A percentile compares a stretch with the other conserved stretches of the same genome.
Evolutionary conservation across 2,329 filamentous ascomycete species (phyloP).

Genomic region (Triangularia verruculosa): DNA sequence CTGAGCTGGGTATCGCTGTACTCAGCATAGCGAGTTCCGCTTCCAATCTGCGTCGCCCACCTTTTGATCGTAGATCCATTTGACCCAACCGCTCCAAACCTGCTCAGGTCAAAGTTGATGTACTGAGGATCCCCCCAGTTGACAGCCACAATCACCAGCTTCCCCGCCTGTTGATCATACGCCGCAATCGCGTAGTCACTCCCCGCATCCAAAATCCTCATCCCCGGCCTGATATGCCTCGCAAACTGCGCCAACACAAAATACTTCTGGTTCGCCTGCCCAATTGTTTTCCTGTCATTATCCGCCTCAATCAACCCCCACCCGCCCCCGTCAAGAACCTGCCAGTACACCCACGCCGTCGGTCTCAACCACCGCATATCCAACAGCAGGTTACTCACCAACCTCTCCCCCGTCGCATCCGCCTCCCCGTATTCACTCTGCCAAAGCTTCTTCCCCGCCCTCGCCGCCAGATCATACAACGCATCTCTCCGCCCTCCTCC

Average conservation of each 20-base stretch:
- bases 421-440: conserved; percentile 44
- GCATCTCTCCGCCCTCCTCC: conserved; percentile 33
- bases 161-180: conserved; percentile 35
- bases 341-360: conserved; percentile 46
- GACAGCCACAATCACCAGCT: conserved; percentile 39
- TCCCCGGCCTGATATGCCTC: conserved; percentile 41
- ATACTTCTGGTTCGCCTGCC: conserved; percentile 37
- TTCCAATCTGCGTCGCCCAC: conserved; percentile 38
- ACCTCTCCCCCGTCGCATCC: conserved; percentile 36
- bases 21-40: conserved; percentile 35
- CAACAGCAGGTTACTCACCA: conserved; percentile 38
- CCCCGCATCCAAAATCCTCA: conserved; percentile 39
- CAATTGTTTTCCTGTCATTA: conserved; percentile 35
- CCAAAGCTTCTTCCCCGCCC: conserved; percentile 36
- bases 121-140: conserved; percentile 40
- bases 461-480: conserved; percentile 32
- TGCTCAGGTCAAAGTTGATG: conserved; percentile 39
- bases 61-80: conserved; percentile 35
- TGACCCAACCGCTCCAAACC: conserved; percentile 32
- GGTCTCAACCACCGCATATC: conserved; percentile 42
- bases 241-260: conserved; percentile 42
- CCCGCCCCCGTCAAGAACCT: conserved; percentile 39
- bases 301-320: conserved; percentile 42
- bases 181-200: conserved; percentile 38
- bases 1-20: conserved; percentile 33